Percentiles rank a stretch among this genome's conserved stretches.
phyloP scores from a whole-genome alignment of 495 filamentous ascomycete genomes.

The Aspergillus haitiensis region DNA sequence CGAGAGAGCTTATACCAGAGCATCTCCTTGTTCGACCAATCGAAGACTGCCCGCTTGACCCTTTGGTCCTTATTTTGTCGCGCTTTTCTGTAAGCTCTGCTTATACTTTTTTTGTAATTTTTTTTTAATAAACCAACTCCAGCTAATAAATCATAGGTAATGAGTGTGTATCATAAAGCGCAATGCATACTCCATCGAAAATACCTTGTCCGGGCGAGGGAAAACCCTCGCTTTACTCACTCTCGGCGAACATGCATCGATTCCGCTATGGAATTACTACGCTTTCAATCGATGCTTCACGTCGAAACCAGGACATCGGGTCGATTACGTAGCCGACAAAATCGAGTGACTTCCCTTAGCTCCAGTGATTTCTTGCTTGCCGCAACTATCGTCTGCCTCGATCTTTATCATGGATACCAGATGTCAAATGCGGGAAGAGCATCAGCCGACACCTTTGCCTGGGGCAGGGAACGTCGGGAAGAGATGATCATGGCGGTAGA shows the following conservation, averaged over 20 bases:
- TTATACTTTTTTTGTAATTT: too few relatives aligned
- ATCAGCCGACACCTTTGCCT: slow-evolving; percentile 60
- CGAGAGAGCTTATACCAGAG: slow-evolving; percentile 69
- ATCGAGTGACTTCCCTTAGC: slow-evolving; percentile 73
- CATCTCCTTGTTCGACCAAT: slow-evolving; percentile 75
- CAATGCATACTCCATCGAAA: slow-evolving; percentile 86
- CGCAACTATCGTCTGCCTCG: slow-evolving; percentile 84
- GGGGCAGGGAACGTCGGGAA: slow-evolving; percentile 65
- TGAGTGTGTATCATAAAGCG: slow-evolving; percentile 86
- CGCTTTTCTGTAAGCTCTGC: slow-evolving; percentile 60
- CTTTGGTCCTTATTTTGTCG: slow-evolving; percentile 79
- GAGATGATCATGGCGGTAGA: slow-evolving; percentile 77
- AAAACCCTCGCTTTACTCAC: slow-evolving; percentile 77
- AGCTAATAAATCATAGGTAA: slow-evolving; percentile 48
- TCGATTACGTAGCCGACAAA: slow-evolving; percentile 68
- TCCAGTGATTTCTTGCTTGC: slow-evolving; percentile 85
- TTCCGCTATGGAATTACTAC: slow-evolving; percentile 76
- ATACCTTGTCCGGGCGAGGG: slow-evolving; percentile 74
- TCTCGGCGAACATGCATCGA: slow-evolving; percentile 86
- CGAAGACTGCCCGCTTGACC: slow-evolving; percentile 74
- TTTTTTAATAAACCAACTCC: background rate
- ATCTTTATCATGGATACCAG: slow-evolving; percentile 57
- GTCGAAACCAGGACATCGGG: slow-evolving; percentile 70
- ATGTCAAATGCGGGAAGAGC: slow-evolving; percentile 38
- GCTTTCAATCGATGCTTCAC: slow-evolving; percentile 73